Evolutionary conservation across 2,329 filamentous ascomycete genomes (phyloP), one percentile per base, ranked within the genome.

Genomic region (Ascosphaera apis): DNA sequence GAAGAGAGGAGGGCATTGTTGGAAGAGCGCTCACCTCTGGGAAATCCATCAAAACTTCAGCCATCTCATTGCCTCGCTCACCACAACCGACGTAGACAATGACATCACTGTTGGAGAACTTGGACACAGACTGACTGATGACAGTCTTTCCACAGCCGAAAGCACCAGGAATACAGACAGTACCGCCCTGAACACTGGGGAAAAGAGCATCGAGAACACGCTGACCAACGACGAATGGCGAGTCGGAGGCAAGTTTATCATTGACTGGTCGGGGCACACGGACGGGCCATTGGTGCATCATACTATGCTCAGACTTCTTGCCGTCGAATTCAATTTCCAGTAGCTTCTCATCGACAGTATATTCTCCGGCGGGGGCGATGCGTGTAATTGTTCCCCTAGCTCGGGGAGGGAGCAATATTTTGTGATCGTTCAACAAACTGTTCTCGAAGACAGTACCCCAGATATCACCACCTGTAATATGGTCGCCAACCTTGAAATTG

Each of bases 141-240:
- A 98, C 88, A 50, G 88, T 98, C 74, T 98, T 98, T 53, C 88
- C 88, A 52, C 88, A 98, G 45, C 88, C 88, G 55, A 98, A 98
- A 60, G 88, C 88, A 54, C 88, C 88, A 17, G 88, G 88, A 52
- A 98, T 98, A 53, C 86, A 91, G 45, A 95, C 83, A 32, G 88
- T 98, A 54, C 88, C 88, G 57, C 88, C 88, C 62, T 91, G 83
- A 7, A 98, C 88, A 64, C 78, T 77, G 37, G 88, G 88, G 66
- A 93, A 98, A 33, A 98, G 72, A 43, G 88, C 80, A 55, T 98
- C 88, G 46, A 98, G 67, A 44, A 98, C 88, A 62, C 88, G 74
- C 62, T 98, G 88, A 16, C 88, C 88, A 55, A 98, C 88, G 50
- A 98, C 74, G 54, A 98, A 91, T 35, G 88, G 88, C 52, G 77